These are phyloP conservation scores for Whalleya microplaca DNA, from an alignment of 2,329 filamentous ascomycete species.

Conservation along the genomic window DNA sequence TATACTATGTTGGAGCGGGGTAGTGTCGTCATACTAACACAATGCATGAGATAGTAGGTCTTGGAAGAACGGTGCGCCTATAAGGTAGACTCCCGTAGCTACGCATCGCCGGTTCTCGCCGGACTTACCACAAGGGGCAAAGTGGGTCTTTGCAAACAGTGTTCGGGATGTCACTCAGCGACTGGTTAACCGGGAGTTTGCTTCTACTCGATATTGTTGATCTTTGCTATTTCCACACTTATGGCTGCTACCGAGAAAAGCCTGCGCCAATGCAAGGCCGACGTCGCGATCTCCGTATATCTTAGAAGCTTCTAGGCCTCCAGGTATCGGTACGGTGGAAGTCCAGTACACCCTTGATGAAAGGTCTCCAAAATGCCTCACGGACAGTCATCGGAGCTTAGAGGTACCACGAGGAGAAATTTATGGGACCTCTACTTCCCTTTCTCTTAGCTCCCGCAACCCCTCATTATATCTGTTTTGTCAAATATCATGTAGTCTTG, in stretches of 20 bases:
- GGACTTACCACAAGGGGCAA: slow-evolving; percentile 18
- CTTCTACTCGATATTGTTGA: no score
- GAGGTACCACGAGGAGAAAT: neutral
- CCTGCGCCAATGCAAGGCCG: no score
- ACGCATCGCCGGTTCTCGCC: slow-evolving; percentile 26
- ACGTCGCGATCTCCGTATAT: no score
- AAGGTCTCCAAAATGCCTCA: no score
- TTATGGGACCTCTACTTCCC: neutral
- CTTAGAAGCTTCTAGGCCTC: no score
- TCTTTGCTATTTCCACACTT: no score
- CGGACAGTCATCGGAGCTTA: neutral
- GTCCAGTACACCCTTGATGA: neutral
- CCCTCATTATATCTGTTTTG: no score
- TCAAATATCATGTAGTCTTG: no score
- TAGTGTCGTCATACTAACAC: slow-evolving; percentile 31
- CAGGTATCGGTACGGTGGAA: neutral
- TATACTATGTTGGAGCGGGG: slow-evolving; percentile 27
- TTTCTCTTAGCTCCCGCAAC: neutral
- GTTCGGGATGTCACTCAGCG: slow-evolving; percentile 4
- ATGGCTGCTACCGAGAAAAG: no score
- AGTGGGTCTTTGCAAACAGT: slow-evolving; percentile 11
- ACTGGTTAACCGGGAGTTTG: slow-evolving; percentile 2
- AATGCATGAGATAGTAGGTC: slow-evolving; percentile 10
- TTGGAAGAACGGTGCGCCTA: slow-evolving; percentile 6
- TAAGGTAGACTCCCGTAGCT: slow-evolving; percentile 7